Evolutionary conservation across 2,329 filamentous ascomycete genomes (phyloP).

Genomic region (Epicoccum nigrum): DNA sequence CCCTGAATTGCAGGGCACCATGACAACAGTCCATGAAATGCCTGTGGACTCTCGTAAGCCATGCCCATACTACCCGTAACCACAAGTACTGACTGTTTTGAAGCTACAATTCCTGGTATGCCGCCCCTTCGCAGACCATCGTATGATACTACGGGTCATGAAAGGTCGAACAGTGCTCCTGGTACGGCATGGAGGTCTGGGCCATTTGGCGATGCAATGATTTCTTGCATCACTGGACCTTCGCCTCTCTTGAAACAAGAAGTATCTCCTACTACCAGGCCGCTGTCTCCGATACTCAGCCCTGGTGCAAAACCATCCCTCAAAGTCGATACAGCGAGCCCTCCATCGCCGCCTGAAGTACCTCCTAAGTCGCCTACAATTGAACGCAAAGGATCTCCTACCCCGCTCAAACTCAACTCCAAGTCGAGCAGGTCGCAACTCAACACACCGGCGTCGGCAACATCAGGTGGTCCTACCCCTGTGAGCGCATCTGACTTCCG

Average conservation of each 20-base stretch:
- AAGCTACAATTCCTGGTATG: slow-evolving; percentile 50
- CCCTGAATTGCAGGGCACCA: slow-evolving; percentile 46
- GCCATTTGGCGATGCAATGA: slow-evolving; percentile 50
- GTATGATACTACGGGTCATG: slow-evolving; percentile 44
- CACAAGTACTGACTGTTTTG: slow-evolving; percentile 19
- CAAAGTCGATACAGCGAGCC: slow-evolving; percentile 40
- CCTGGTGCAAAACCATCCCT: slow-evolving; percentile 39
- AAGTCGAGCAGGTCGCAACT: slow-evolving; percentile 44
- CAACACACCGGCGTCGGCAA: slow-evolving; percentile 35
- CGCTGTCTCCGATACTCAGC: slow-evolving; percentile 43
- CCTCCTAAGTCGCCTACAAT: slow-evolving; percentile 46
- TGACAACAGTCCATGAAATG: slow-evolving; percentile 49
- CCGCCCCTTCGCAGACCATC: slow-evolving; percentile 47
- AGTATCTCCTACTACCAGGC: slow-evolving; percentile 16
- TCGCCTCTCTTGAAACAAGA: slow-evolving; percentile 31
- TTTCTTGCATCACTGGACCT: slow-evolving; percentile 48
- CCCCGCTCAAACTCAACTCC: slow-evolving; percentile 38
- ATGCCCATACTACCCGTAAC: slow-evolving; percentile 12
- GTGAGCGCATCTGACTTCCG: slow-evolving; percentile 37
- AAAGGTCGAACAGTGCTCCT: slow-evolving; percentile 49
- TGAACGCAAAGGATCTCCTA: slow-evolving; percentile 44
- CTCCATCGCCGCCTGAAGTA: slow-evolving; percentile 42
- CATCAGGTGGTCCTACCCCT: slow-evolving; percentile 33
- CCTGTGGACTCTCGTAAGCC: slow-evolving; percentile 48
- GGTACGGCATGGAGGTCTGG: slow-evolving; percentile 47